Percentiles rank a stretch among this genome's conserved stretches.
These are phyloP conservation scores for Mallotus japonicus DNA, from an alignment of 441 rosid species.

Conservation along the genomic window DNA sequence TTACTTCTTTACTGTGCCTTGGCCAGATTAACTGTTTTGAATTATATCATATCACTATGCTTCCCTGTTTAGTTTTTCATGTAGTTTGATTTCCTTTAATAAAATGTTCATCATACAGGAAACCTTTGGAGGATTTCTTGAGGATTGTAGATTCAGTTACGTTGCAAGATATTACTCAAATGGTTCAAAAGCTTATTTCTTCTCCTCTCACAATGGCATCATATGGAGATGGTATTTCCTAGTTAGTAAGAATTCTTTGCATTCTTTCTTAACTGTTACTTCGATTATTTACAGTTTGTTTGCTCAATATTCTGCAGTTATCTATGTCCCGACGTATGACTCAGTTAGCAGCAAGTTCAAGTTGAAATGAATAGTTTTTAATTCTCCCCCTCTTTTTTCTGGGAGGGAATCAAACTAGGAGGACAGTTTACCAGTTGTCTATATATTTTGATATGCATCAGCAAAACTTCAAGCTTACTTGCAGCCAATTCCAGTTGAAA, in stretches of 20 bases:
- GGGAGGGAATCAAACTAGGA: not conserved
- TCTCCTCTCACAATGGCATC: slow-evolving; percentile 82
- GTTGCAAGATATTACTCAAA: slow-evolving; percentile 46
- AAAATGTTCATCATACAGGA: slow-evolving; percentile 34
- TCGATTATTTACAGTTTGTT: slow-evolving; percentile 2
- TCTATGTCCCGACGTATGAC: slow-evolving; percentile 66
- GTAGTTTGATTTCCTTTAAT: not conserved
- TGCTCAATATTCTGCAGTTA: slow-evolving; percentile 35
- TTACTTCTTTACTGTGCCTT: not conserved
- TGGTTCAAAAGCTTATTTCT: slow-evolving; percentile 56
- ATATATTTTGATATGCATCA: slow-evolving; percentile 9
- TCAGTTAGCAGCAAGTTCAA: slow-evolving; percentile 48
- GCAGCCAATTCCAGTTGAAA: slow-evolving; percentile 12
- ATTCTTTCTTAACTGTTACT: not conserved
- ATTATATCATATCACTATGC: not conserved
- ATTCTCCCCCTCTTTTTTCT: not conserved
- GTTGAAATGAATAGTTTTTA: slow-evolving; percentile 19
- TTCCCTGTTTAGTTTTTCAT: not conserved
- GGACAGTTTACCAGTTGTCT: slow-evolving; percentile 4
- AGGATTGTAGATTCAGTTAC: slow-evolving; percentile 58
- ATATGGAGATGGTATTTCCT: slow-evolving; percentile 63
- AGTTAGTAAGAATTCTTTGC: slow-evolving; percentile 3
- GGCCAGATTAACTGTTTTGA: not conserved
- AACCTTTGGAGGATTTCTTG: slow-evolving; percentile 65
- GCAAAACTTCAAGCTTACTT: slow-evolving; percentile 3